Conservation (phyloP, 441 rosid genomes). For the Gossypium laxum region DNA sequence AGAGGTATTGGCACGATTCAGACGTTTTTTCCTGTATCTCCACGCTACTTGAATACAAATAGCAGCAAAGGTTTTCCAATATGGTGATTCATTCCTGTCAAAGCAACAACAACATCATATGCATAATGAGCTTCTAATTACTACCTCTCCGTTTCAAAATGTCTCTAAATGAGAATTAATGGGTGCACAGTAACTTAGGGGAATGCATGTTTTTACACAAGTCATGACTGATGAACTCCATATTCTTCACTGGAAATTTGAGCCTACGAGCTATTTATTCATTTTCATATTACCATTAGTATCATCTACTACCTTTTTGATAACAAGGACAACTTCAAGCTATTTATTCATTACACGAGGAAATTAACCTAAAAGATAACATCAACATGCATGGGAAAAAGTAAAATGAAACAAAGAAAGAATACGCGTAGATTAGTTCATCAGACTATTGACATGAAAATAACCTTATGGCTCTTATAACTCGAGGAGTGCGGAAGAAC, state of each 20-base stretch:
- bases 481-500: conserved; percentile 49
- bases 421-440: neutral
- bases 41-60: conserved; percentile 64
- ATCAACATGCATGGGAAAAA: neutral
- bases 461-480: conserved; percentile 34
- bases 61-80: conserved; percentile 66
- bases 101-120: neutral
- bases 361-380: neutral
- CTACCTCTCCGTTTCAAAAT: neutral
- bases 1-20: conserved; percentile 22
- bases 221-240: neutral
- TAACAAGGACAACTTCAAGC: neutral
- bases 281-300: neutral
- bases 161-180: neutral
- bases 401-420: neutral
- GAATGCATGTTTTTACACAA: conserved; percentile 1
- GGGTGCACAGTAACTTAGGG: neutral
- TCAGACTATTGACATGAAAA: neutral
- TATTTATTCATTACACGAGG: neutral
- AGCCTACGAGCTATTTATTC: neutral
- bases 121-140: neutral
- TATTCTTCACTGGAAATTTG: neutral
- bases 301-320: neutral
- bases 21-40: conserved; percentile 56
- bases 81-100: conserved; percentile 61